Evolutionary conservation across 257 asterid genomes (phyloP), one percentile per base, ranked within the genome.

Genomic region (Echium plantagineum): DNA sequence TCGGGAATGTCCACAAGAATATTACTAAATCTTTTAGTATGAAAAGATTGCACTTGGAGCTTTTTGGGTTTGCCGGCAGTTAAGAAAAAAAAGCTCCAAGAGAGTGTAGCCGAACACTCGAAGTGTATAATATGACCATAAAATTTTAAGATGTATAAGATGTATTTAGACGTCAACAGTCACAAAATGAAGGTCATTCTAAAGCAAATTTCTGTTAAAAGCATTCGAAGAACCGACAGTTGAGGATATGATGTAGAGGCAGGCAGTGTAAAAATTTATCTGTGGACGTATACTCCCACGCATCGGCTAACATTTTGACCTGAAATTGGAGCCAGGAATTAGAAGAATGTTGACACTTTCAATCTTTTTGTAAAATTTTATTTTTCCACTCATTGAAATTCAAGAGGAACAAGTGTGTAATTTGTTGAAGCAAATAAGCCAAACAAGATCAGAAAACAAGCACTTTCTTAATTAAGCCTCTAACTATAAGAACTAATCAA

Each of bases 171-270:
- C 2, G 1, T 42, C 48, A 10, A 38, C 13, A 24, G 2, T 24
- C 26, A 24, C 26, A 24, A 24, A 24, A 24, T 24, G 26, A 24
- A 24, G 32, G 32, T 28, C 32, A 28, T 28, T 28, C 32, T 28
- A 28, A 28, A 6, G 32, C 32, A 28, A 28, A 30, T 56, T 13
- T 18, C 54, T 42, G 49, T 15, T 52, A 2, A 17, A 0, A n/a
- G 4, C 18, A 9, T 9, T 57, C 38, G 60, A 57, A 16, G 31
- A 55, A 52, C 18, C 19, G 35, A 51, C n/a, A 60, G 30, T 64
- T 62, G 35, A n/a, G 95, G 97, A 89, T 89, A 89, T 89, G 97
- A 80, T 89, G 95, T 19, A 89, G 89, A 0, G 97, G 97, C 74
- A 89, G 75, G 76, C 94, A 85, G 68, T 89, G 86, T 84, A 89